A percentile compares a stretch with the other conserved stretches of the same genome.
Conservation (phyloP, 2,329 filamentous ascomycete species). For the Sclerotinia borealis region DNA sequence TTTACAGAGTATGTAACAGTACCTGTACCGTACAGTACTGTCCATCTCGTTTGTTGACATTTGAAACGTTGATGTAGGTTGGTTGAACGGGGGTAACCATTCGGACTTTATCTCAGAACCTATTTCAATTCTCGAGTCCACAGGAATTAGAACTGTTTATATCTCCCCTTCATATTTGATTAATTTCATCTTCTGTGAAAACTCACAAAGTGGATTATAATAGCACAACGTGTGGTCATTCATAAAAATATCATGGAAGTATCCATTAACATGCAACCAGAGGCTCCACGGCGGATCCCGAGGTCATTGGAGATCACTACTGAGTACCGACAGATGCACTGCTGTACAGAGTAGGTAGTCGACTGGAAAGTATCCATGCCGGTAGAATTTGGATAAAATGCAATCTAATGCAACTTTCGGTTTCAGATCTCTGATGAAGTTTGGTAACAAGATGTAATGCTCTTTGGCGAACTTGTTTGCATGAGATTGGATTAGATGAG, state of each 20-base stretch:
- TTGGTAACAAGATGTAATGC: not conserved
- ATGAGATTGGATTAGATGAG: not conserved
- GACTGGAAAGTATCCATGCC: not conserved
- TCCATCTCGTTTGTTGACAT: constrained; percentile 1
- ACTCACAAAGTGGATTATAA: not conserved
- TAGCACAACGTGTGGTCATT: not conserved
- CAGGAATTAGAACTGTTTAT: too few relatives aligned
- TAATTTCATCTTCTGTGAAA: not conserved
- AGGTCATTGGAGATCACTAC: constrained; percentile 1
- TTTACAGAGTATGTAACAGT: not conserved
- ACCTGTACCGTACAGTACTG: too few relatives aligned
- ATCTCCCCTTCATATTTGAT: not conserved
- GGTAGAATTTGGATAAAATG: not conserved
- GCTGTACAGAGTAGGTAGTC: too few relatives aligned
- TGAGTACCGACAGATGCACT: not conserved
- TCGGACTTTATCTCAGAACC: not conserved
- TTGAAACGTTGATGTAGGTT: not conserved
- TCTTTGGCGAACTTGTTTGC: not conserved
- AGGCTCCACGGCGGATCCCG: not conserved
- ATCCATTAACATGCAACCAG: constrained; percentile 1
- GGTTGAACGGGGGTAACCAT: not conserved
- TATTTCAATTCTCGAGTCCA: not conserved
- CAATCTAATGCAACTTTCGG: constrained; percentile 2
- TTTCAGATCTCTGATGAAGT: not conserved
- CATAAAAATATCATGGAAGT: not conserved